A percentile compares a stretch with the other conserved stretches of the same genome.
Evolutionary conservation across 495 filamentous ascomycete species (phyloP).

Genomic region (Penicillium silybi): DNA sequence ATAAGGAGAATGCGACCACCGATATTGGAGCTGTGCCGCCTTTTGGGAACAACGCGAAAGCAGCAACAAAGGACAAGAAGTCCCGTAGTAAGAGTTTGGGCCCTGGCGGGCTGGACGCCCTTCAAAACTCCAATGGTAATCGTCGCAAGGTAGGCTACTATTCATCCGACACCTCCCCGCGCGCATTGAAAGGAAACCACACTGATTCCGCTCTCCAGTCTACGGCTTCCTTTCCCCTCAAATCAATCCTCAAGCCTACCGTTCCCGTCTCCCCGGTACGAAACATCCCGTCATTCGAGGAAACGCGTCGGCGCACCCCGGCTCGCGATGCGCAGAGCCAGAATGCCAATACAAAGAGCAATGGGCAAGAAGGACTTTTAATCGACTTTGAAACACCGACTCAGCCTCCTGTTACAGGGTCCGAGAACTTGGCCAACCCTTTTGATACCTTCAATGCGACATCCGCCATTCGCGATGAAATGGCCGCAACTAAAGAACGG

Average conservation of each 20-base stretch:
- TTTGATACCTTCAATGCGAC: conserved; percentile 55
- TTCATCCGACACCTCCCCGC: background rate
- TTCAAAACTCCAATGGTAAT: conserved; percentile 77
- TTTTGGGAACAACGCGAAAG: conserved; percentile 27
- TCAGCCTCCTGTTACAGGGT: conserved; percentile 19
- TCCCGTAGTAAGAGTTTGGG: conserved; percentile 93
- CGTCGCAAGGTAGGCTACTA: conserved; percentile 63
- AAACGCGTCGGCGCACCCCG: conserved; percentile 41
- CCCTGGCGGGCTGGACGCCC: conserved; percentile 78
- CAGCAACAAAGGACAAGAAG: conserved; percentile 57
- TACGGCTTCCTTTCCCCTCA: conserved; percentile 52
- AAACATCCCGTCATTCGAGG: conserved; percentile 51
- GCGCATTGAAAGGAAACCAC: conserved; percentile 1
- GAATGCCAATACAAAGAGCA: conserved; percentile 8
- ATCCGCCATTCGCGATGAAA: conserved; percentile 57
- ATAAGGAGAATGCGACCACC: conserved; percentile 71
- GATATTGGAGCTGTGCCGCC: conserved; percentile 46
- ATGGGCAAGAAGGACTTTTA: conserved; percentile 35
- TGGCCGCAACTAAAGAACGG: conserved; percentile 67
- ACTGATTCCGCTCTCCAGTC: conserved; percentile 35
- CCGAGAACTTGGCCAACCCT: conserved; percentile 49
- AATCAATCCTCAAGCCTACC: conserved; percentile 85
- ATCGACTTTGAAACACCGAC: conserved; percentile 48
- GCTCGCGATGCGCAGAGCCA: conserved; percentile 27
- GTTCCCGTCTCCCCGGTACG: conserved; percentile 62